A percentile compares a stretch with the other conserved stretches of the same genome.
Conservation (phyloP, 805 yeast species). For the Brettanomyces bruxellensis region DNA sequence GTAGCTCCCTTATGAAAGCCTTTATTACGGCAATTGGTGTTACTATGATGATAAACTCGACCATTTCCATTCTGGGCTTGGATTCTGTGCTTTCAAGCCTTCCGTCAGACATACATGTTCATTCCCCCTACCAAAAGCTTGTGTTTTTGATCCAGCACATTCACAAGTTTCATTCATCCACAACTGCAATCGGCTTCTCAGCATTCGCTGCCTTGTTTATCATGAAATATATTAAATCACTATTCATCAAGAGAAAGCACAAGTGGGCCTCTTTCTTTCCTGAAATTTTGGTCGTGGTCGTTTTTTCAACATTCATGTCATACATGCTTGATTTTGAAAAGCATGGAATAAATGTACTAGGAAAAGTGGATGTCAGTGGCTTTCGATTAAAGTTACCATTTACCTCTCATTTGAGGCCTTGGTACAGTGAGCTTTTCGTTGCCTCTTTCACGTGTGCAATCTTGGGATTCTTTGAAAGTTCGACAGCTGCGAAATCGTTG, state of each 20-base stretch:
- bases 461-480: constrained; percentile 86
- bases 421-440: constrained; percentile 49
- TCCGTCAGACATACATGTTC: constrained; percentile 39
- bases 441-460: constrained; percentile 73
- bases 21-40: constrained; percentile 81
- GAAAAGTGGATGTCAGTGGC: constrained; percentile 47
- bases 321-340: constrained; percentile 34
- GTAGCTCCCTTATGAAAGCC: constrained; percentile 70
- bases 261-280: constrained; percentile 61
- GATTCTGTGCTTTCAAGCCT: constrained; percentile 34
- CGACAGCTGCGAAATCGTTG: constrained; percentile 84
- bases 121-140: constrained; percentile 67
- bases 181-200: constrained; percentile 48
- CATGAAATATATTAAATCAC: constrained; percentile 32
- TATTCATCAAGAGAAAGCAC: constrained; percentile 23
- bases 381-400: constrained; percentile 54
- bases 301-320: constrained; percentile 48
- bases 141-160: constrained; percentile 44
- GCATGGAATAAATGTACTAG: constrained; percentile 60
- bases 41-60: constrained; percentile 72
- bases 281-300: constrained; percentile 73
- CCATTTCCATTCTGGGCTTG: constrained; percentile 66
- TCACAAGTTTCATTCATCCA: constrained; percentile 42
- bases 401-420: constrained; percentile 31
- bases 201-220: constrained; percentile 39